phyloP scores from a whole-genome alignment of 192 early-diverging fungal species.

The Thamnidium elegans region DNA sequence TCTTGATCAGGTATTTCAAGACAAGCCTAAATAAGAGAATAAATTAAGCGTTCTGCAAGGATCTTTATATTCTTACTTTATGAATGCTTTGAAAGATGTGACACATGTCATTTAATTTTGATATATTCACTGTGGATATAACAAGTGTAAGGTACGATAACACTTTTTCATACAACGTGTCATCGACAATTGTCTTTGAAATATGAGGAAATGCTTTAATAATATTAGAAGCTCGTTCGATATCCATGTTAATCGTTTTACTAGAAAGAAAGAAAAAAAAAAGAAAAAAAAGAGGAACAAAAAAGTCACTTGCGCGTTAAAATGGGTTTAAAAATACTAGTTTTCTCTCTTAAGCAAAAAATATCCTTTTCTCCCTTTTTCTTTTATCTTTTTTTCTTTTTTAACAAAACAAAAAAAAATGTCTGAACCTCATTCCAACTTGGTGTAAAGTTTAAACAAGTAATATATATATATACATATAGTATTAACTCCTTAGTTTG shows the following conservation, averaged over 20 bases:
- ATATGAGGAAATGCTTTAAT: conserved; percentile 60
- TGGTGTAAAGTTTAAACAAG: background rate
- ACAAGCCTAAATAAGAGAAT: conserved; percentile 19
- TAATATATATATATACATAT: too few relatives aligned
- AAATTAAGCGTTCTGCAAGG: too few relatives aligned
- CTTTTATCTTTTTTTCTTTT: background rate
- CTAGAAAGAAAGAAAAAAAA: background rate
- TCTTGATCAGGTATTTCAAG: conserved; percentile 23
- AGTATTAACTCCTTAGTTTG: background rate
- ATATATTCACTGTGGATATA: conserved; percentile 1
- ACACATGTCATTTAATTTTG: background rate
- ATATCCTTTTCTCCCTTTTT: background rate
- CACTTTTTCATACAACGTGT: conserved; percentile 74
- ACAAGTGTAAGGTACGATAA: conserved; percentile 38
- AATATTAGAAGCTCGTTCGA: conserved; percentile 41
- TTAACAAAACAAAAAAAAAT: background rate
- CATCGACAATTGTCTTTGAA: conserved; percentile 72
- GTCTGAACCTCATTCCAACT: conserved; percentile 4
- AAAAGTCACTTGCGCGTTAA: too few relatives aligned
- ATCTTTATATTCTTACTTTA: background rate
- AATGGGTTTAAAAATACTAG: background rate
- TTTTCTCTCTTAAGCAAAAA: background rate
- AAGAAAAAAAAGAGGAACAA: background rate
- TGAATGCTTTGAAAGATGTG: background rate
- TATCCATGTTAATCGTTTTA: conserved; percentile 1